These are phyloP conservation scores for Vitis hybrid DNA, from an alignment of 177 flowering plant species.

Conservation along the genomic window DNA sequence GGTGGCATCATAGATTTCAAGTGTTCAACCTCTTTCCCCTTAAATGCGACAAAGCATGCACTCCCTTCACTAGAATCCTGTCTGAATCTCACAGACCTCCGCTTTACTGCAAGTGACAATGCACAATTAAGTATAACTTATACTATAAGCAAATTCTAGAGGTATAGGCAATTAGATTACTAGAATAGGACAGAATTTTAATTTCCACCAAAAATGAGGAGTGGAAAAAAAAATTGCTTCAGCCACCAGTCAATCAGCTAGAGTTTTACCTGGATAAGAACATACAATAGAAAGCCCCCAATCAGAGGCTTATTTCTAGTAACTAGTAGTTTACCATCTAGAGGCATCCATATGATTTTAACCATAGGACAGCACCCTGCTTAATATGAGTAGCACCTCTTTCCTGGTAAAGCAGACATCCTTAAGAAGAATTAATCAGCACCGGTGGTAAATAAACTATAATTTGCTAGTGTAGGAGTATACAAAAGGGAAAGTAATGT, in stretches of 20 bases:
- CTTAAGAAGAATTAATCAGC: constrained; percentile 14
- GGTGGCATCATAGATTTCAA: constrained; percentile 17
- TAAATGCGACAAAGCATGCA: constrained; percentile 53
- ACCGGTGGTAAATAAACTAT: neutral
- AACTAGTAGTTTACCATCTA: constrained; percentile 19
- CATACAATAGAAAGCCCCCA: neutral
- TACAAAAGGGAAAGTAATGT: neutral
- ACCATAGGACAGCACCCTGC: constrained; percentile 23
- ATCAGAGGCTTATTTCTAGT: constrained; percentile 1
- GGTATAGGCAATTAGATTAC: neutral
- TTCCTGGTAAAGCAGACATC: constrained; percentile 17
- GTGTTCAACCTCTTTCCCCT: constrained; percentile 23
- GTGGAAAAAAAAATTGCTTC: neutral
- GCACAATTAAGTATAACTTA: constrained; percentile 27
- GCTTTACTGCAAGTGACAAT: constrained; percentile 58
- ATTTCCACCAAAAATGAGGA: neutral
- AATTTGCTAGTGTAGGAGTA: neutral
- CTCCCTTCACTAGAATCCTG: constrained; percentile 50
- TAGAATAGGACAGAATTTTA: neutral
- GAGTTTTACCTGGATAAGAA: neutral
- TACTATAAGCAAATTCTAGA: neutral
- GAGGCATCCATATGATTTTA: constrained; percentile 22
- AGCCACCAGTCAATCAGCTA: neutral
- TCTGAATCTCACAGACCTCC: constrained; percentile 46
- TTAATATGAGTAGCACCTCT: constrained; percentile 16